Percentiles rank a stretch among this genome's conserved stretches.
Evolutionary conservation across 306 rosid genomes (phyloP).

Genomic region (Casuarina equisetifolia): DNA sequence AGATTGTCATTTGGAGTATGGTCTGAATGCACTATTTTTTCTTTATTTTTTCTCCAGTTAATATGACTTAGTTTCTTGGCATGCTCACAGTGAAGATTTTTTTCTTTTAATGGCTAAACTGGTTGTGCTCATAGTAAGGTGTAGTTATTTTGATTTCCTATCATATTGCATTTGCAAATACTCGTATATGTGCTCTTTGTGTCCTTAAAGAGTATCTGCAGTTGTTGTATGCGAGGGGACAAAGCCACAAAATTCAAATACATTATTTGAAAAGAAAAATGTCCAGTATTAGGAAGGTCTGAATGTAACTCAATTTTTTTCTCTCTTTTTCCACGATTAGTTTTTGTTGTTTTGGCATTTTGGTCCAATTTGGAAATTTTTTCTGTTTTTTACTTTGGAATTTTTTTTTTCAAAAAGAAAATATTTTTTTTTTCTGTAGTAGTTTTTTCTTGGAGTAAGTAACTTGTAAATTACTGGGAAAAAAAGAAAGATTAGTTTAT

Average conservation of each 20-base stretch:
- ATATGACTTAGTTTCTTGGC: constrained; percentile 1
- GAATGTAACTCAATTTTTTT: not conserved
- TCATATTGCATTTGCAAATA: not conserved
- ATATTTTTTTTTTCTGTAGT: no score
- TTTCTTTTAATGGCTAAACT: not conserved
- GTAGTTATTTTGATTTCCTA: not conserved
- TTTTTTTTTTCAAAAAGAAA: no score
- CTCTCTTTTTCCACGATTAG: not conserved
- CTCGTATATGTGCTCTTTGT: not conserved
- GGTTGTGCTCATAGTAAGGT: not conserved
- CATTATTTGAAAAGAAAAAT: not conserved
- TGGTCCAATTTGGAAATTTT: not conserved
- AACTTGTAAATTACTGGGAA: no score
- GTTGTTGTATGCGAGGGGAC: not conserved
- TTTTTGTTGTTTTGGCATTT: not conserved
- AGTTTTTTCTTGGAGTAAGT: no score
- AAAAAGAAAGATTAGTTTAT: no score
- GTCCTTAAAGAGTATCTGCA: constrained; percentile 3
- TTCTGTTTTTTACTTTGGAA: no score
- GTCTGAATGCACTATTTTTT: constrained; percentile 7
- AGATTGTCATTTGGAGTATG: constrained; percentile 26
- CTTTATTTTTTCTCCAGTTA: constrained; percentile 6
- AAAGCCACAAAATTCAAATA: not conserved
- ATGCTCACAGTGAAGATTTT: not conserved
- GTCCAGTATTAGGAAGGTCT: no score